Evolutionary conservation across 306 rosid genomes (phyloP).

Genomic region (Corylus americana): DNA sequence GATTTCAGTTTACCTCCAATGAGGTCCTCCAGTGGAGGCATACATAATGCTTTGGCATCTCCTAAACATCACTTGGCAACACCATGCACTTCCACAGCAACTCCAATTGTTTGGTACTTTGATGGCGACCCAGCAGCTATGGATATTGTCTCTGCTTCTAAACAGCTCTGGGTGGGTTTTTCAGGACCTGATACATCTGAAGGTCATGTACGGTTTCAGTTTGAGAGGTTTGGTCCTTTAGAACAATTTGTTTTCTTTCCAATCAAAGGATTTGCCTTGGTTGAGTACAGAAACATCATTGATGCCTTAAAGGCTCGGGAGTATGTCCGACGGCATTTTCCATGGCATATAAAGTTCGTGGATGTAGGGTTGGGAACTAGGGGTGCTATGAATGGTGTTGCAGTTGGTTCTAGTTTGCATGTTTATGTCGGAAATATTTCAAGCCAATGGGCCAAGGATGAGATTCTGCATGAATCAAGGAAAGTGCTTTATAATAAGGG

Average conservation of each 20-base stretch:
- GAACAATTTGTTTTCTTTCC: constrained; percentile 72
- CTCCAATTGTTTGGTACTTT: constrained; percentile 65
- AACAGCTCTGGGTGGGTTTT: constrained; percentile 84
- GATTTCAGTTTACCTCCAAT: constrained; percentile 56
- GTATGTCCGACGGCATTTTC: constrained; percentile 66
- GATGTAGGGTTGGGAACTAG: constrained; percentile 90
- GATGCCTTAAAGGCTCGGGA: constrained; percentile 81
- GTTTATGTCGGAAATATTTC: constrained; percentile 73
- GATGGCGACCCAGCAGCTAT: constrained; percentile 88
- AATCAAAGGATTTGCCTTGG: constrained; percentile 72
- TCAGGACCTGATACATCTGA: constrained; percentile 67
- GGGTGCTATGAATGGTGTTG: constrained; percentile 78
- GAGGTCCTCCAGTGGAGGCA: constrained; percentile 67
- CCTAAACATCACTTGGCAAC: constrained; percentile 57
- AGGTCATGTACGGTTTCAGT: constrained; percentile 75
- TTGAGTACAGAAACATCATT: constrained; percentile 76
- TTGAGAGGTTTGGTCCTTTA: constrained; percentile 86
- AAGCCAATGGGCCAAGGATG: constrained; percentile 90
- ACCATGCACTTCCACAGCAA: constrained; percentile 43
- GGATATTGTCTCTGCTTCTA: constrained; percentile 87
- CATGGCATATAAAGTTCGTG: constrained; percentile 80
- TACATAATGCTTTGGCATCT: constrained; percentile 51
- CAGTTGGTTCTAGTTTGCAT: constrained; percentile 79
- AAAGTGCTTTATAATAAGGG: constrained; percentile 65
- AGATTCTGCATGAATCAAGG: constrained; percentile 81